phyloP scores from a whole-genome alignment of 306 rosid species.

The Rubus idaeus region DNA sequence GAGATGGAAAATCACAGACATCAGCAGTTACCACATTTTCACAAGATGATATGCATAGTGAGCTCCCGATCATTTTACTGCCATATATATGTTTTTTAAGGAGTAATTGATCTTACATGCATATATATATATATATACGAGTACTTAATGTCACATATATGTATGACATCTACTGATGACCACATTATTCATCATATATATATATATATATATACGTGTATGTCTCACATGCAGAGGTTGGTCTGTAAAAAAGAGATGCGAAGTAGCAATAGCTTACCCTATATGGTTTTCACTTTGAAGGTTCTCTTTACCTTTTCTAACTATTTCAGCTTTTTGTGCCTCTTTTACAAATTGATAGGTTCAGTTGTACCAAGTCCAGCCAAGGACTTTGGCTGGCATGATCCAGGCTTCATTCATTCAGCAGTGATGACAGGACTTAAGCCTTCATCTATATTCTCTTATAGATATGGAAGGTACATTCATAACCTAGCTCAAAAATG shows the following conservation, averaged over 20 bases:
- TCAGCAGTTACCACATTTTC: slow-evolving; percentile 71
- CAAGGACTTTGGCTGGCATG: slow-evolving; percentile 95
- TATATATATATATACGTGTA: background rate
- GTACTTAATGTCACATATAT: no score
- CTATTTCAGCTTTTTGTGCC: background rate
- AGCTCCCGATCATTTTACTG: slow-evolving; percentile 24
- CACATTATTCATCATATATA: no score
- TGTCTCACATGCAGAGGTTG: no score
- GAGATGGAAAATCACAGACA: slow-evolving; percentile 41
- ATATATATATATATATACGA: background rate
- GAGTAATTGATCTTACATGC: background rate
- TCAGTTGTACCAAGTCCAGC: slow-evolving; percentile 62
- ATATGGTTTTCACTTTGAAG: background rate
- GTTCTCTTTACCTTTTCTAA: background rate
- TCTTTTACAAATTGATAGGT: slow-evolving; percentile 35
- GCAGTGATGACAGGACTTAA: slow-evolving; percentile 74
- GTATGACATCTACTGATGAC: no score
- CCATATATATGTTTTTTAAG: background rate
- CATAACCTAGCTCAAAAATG: background rate
- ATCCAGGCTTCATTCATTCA: slow-evolving; percentile 88
- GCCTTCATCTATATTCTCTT: slow-evolving; percentile 62
- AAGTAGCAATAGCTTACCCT: background rate
- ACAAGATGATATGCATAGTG: slow-evolving; percentile 74
- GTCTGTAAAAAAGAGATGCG: no score
- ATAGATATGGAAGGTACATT: slow-evolving; percentile 75